A percentile compares a stretch with the other conserved stretches of the same genome.
Conservation (phyloP, 164 flowering plant genomes). For the Cinnamomum micranthum region DNA sequence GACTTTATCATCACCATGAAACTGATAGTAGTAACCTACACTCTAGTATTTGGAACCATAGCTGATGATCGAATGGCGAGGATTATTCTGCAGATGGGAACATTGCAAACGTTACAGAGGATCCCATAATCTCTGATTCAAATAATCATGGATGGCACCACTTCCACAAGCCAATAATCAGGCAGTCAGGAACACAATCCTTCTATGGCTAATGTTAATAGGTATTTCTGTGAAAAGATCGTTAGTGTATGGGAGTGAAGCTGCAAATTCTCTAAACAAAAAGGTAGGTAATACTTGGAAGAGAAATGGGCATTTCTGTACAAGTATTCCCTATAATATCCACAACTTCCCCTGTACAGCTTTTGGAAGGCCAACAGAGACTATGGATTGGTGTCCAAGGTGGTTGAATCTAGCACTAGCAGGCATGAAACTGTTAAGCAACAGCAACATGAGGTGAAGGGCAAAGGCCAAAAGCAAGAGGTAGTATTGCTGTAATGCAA, state of each 20-base stretch:
- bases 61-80: neutral
- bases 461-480: slow-evolving; percentile 17
- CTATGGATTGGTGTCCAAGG: slow-evolving; percentile 49
- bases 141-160: too few relatives aligned
- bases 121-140: too few relatives aligned
- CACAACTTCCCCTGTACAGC: neutral
- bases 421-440: slow-evolving; percentile 16
- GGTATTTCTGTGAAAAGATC: neutral
- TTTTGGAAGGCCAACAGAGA: neutral
- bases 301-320: neutral
- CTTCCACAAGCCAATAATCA: too few relatives aligned
- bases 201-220: neutral
- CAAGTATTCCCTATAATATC: neutral
- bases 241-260: neutral
- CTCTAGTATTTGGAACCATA: neutral
- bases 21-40: neutral
- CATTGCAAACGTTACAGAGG: neutral
- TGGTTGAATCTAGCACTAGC: slow-evolving; percentile 42
- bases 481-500: slow-evolving; percentile 45
- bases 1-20: too few relatives aligned
- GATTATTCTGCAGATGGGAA: neutral
- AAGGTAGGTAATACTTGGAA: neutral
- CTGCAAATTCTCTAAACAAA: neutral
- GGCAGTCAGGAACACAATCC: too few relatives aligned
- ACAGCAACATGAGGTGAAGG: neutral